Base-by-base conservation (phyloP, 116 monocot genomes). In the Posidonia oceanica region DNA sequence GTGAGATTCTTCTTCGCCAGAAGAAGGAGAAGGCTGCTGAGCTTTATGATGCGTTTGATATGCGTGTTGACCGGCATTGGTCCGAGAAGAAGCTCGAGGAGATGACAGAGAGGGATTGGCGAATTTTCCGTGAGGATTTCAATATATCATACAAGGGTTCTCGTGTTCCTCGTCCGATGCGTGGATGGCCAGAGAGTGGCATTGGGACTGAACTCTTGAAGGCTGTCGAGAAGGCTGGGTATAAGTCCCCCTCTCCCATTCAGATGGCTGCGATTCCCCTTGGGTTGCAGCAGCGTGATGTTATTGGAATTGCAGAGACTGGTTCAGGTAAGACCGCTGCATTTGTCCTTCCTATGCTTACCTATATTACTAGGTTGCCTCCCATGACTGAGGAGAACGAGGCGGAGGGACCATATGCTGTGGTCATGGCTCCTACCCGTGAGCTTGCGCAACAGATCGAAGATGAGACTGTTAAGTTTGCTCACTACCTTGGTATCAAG, bases 401-500 rank as follows among this genome's bases (percentile, higher is more conserved):
- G 60, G 87, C 93, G 8, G 93, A 98, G 64, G 93, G 97, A 1
- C 97, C 97, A 10, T 98, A 98, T 64, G 97, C 93, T 11, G 93
- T 98, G 15, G 97, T 98, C 48, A 98, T 98, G 97, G 97, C 97
- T 7, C 97, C 97, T 0, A 98, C 97, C 14, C 83, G 93, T 18
- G 97, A 98, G 78, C 89, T 92, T 41, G 97, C 97, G 0, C 97
- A 98, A 75, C 97, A 98, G 75, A 98, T 98, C 72, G 92, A 98
- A 75, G 97, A 98, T 54, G 97, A 98, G 70, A 98, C 97, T 10
- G 85, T 93, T 44, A 98, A 93, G 69, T 98, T 98, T 71, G 97
- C 97, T 3, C 93, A 89, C 67, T 98, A 77, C 72, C 70, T 98
- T 66, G 97, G 93, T 15, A 93, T 98, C 69, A 98, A 93, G 79